Base-by-base conservation (phyloP, 345 rosid species). In the Toxicodendron radicans region DNA sequence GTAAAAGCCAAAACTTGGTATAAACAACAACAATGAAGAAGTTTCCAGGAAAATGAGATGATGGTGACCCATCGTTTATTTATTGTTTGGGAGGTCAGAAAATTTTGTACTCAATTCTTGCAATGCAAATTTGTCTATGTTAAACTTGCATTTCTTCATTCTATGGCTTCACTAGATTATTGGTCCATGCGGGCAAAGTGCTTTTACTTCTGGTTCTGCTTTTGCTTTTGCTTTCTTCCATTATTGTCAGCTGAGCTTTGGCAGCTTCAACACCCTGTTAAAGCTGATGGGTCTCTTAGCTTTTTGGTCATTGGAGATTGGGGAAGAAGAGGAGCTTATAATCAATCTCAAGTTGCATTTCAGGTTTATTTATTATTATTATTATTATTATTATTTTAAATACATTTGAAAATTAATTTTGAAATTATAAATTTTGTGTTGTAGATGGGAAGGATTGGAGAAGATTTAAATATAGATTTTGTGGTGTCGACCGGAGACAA, bases 221-320 rank as follows among this genome's bases (percentile, higher is more conserved):
- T 62, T 16, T 52, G 33, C 45, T 35, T 54, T 2, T 64, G 54
- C 41, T 70, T 70, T 63, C 38, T 43, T 21, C 33, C 58, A 18
- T 52, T 58, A 18, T 58, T 68, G 14, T 67, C 68, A 7, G 52
- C 7, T 51, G 45, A 58, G 76, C 43, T 77, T 58, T 63, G 9
- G 38, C 60, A 45, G 69, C 72, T 77, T 27, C 23, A 72, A 13
- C 80, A 72, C 27, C 64, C 73, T 2, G 63, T 65, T 6, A 66
- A 77, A 72, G 62, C 56, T n/a, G 64, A 59, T 51, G 72, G 76
- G 16, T 77, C 73, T 1, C 54, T 77, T 3, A 58, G 80, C 72
- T 72, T 72, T 58, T 41, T 77, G 48, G 80, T 77, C 33, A 67
- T 77, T 16, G 80, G 80, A 57, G 80, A 77, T 49, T 72, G 80